These are phyloP conservation scores for Podospora anserina DNA, from an alignment of 495 filamentous ascomycete species.

Conservation along the genomic window DNA sequence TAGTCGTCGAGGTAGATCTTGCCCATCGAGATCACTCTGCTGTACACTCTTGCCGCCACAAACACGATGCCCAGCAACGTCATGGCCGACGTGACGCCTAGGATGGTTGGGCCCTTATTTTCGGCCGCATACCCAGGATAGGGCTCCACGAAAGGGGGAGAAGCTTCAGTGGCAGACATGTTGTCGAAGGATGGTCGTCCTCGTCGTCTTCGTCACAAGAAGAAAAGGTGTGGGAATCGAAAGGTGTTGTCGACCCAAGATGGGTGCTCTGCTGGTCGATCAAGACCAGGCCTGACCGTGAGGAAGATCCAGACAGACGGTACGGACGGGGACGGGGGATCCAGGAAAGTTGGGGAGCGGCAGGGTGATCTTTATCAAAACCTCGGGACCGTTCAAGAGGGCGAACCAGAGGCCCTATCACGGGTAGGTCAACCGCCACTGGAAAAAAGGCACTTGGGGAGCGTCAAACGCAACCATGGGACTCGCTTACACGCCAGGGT, in stretches of 20 bases:
- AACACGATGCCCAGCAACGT: conserved; percentile 22
- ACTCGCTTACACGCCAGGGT: background rate
- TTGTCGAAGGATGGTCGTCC: background rate
- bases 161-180: background rate
- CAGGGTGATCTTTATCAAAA: background rate
- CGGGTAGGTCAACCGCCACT: background rate
- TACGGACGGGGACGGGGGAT: background rate
- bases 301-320: background rate
- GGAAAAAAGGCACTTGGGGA: no score
- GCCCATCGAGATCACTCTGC: conserved; percentile 16
- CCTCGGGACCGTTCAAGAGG: background rate
- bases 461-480: no score
- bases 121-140: background rate
- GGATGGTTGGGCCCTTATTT: background rate
- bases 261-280: background rate
- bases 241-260: background rate
- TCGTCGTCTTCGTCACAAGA: background rate
- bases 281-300: background rate
- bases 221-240: background rate
- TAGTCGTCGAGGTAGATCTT: conserved; percentile 21
- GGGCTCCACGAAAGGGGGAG: background rate
- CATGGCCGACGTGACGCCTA: conserved; percentile 5
- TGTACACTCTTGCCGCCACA: conserved; percentile 23
- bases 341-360: background rate
- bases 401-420: background rate